Conservation (phyloP, 139 green algal genomes). For the Spirogloea muscicola region DNA sequence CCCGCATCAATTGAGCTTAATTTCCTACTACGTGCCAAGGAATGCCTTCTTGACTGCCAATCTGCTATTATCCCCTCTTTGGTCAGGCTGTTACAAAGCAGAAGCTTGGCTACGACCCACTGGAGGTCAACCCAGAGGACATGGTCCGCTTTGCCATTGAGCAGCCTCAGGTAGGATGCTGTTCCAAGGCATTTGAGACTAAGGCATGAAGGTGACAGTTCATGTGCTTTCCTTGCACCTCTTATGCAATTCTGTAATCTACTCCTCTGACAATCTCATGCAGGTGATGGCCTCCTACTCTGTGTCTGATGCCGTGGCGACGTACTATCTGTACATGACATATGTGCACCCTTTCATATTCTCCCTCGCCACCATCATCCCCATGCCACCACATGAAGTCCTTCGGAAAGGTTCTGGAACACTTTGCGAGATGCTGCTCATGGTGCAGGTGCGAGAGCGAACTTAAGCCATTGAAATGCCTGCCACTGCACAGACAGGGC, state of each 20-base stretch:
- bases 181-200: background rate
- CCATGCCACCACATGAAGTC: constrained; percentile 94
- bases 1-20: no score
- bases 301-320: constrained; percentile 93
- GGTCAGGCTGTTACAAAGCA: constrained; percentile 88
- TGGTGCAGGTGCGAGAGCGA: constrained; percentile 65
- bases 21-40: no score
- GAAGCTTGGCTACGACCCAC: constrained; percentile 93
- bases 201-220: background rate
- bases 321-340: constrained; percentile 98
- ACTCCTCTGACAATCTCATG: background rate
- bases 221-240: background rate
- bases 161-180: constrained; percentile 47
- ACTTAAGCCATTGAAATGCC: background rate
- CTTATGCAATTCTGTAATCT: background rate
- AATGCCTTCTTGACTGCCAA: no score
- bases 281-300: constrained; percentile 90
- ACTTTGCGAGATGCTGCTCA: constrained; percentile 96
- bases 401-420: constrained; percentile 92
- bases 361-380: constrained; percentile 96
- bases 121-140: constrained; percentile 94
- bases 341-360: constrained; percentile 99
- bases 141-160: constrained; percentile 80
- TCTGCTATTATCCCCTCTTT: background rate
- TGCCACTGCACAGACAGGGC: background rate